These are phyloP conservation scores for Diaporthe humulicola DNA, from an alignment of 2,329 filamentous ascomycete genomes.

Conservation along the genomic window DNA sequence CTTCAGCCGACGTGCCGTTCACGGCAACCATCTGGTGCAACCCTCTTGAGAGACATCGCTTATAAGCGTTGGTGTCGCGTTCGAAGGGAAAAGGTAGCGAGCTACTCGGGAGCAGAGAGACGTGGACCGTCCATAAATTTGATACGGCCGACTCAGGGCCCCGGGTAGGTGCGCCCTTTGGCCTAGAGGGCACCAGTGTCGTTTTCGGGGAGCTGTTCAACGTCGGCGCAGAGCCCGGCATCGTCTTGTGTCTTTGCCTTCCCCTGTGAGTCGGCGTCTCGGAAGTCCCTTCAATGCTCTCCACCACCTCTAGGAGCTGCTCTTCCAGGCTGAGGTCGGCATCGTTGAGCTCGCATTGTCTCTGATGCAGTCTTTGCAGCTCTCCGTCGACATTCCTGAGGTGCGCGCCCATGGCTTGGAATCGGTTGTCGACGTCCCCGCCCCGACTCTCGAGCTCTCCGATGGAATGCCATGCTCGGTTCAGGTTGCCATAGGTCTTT, in stretches of 20 bases:
- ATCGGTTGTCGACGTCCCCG: constrained; percentile 52
- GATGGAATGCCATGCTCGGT: constrained; percentile 66
- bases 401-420: constrained; percentile 56
- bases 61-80: constrained; percentile 72
- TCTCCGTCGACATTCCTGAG: constrained; percentile 56
- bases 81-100: constrained; percentile 72
- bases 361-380: constrained; percentile 60
- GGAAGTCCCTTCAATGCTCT: constrained; percentile 47
- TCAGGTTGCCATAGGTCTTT: constrained; percentile 67
- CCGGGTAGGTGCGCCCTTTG: constrained; percentile 44
- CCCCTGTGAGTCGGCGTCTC: constrained; percentile 43
- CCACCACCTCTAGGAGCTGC: constrained; percentile 64
- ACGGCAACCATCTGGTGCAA: constrained; percentile 70
- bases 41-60: constrained; percentile 71
- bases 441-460: constrained; percentile 58
- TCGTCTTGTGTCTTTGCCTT: constrained; percentile 41
- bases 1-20: constrained; percentile 60
- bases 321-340: constrained; percentile 67
- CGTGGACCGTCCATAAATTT: constrained; percentile 69
- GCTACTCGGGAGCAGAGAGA: constrained; percentile 68
- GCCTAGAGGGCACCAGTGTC: constrained; percentile 23
- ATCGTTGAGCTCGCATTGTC: constrained; percentile 64
- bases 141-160: constrained; percentile 44
- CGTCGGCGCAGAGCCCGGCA: constrained; percentile 31
- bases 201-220: constrained; percentile 1